These are phyloP conservation scores for Paramyrothecium sp. DNA, from an alignment of 2,329 filamentous ascomycete genomes.

Conservation along the genomic window DNA sequence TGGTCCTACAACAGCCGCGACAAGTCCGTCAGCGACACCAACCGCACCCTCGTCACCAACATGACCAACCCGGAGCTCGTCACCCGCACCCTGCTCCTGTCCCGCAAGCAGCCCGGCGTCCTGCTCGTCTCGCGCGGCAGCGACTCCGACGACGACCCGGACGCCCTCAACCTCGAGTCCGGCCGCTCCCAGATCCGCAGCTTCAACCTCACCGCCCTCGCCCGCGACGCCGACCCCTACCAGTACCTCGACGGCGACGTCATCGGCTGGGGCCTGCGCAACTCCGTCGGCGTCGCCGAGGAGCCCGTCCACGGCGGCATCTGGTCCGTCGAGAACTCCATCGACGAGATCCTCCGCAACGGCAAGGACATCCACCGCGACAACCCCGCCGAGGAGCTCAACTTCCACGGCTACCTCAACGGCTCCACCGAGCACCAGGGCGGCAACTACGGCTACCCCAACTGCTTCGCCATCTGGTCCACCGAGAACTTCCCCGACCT, in stretches of 20 bases:
- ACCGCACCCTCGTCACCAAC: slow-evolving; percentile 55
- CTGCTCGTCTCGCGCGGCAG: slow-evolving; percentile 68
- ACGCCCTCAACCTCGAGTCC: slow-evolving; percentile 46
- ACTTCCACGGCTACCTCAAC: slow-evolving; percentile 63
- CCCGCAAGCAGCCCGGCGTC: slow-evolving; percentile 49
- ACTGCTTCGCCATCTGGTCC: slow-evolving; percentile 67
- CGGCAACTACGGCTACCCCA: slow-evolving; percentile 69
- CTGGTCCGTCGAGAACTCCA: slow-evolving; percentile 68
- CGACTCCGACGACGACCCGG: slow-evolving; percentile 58
- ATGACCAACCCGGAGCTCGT: slow-evolving; percentile 64
- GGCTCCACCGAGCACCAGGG: slow-evolving; percentile 29
- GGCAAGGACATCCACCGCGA: slow-evolving; percentile 62
- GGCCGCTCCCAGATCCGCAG: slow-evolving; percentile 69
- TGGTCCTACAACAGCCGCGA: slow-evolving; percentile 63
- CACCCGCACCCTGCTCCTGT: slow-evolving; percentile 66
- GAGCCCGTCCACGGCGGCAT: slow-evolving; percentile 51
- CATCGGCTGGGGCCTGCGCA: slow-evolving; percentile 69
- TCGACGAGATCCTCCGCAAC: slow-evolving; percentile 59
- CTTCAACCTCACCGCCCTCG: slow-evolving; percentile 39
- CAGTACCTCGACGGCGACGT: slow-evolving; percentile 47
- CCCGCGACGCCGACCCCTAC: slow-evolving; percentile 26
- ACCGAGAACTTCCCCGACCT: slow-evolving; percentile 39
- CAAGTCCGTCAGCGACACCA: slow-evolving; percentile 39
- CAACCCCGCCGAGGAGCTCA: slow-evolving; percentile 74
- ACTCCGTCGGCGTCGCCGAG: slow-evolving; percentile 70